A percentile compares a stretch with the other conserved stretches of the same genome.
Evolutionary conservation across 1,284 basidiomycete species (phyloP).

Genomic region (Mycena citricolor): DNA sequence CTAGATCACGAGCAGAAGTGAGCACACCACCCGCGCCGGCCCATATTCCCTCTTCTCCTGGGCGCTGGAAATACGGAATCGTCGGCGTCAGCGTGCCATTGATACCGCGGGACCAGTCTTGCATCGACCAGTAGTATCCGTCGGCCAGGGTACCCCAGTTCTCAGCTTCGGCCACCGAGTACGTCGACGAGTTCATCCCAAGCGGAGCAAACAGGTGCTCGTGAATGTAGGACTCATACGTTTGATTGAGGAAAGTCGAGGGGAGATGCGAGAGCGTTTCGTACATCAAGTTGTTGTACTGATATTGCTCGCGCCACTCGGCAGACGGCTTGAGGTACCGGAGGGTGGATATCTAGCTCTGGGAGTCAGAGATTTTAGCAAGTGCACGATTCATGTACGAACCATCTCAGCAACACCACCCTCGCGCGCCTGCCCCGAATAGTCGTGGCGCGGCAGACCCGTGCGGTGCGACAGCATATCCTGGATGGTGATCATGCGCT

Average conservation of each 20-base stretch:
- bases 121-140: conserved; percentile 34
- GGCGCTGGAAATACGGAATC: conserved; percentile 37
- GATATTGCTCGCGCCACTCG: conserved; percentile 40
- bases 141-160: conserved; percentile 36
- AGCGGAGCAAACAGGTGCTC: conserved; percentile 43
- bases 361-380: not conserved
- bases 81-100: conserved; percentile 34
- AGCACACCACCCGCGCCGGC: conserved; percentile 47
- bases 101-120: conserved; percentile 29
- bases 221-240: conserved; percentile 40
- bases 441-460: conserved; percentile 42
- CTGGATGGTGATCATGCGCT: conserved; percentile 33
- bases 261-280: conserved; percentile 39
- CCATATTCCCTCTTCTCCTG: conserved; percentile 36
- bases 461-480: conserved; percentile 43
- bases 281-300: conserved; percentile 49
- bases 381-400: conserved; percentile 4
- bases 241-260: conserved; percentile 33
- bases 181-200: conserved; percentile 45
- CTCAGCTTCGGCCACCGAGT: conserved; percentile 38
- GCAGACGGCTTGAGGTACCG: conserved; percentile 40
- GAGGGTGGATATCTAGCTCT: conserved; percentile 37
- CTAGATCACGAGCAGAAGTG: conserved; percentile 38
- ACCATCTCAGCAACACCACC: conserved; percentile 37
- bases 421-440: conserved; percentile 28